phyloP scores from a whole-genome alignment of 2,329 filamentous ascomycete species.

The Monosporascus ibericus region DNA sequence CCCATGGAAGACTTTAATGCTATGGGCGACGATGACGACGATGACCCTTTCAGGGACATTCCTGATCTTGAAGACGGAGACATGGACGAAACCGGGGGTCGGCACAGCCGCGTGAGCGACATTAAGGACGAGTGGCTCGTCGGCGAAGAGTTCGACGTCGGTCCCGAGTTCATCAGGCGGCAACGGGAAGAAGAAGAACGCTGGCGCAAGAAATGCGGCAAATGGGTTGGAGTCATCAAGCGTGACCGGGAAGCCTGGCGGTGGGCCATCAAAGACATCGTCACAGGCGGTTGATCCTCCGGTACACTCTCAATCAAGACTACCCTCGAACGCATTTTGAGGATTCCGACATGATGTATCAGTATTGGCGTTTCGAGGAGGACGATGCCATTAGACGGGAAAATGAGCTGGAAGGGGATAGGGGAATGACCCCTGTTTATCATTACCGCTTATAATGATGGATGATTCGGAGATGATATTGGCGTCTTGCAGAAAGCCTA shows the following conservation, averaged over 20 bases:
- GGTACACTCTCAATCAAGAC: neutral
- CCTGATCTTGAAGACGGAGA: conserved; percentile 75
- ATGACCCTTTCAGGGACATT: conserved; percentile 92
- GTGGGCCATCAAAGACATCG: conserved; percentile 66
- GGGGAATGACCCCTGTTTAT: neutral
- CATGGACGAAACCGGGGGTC: conserved; percentile 41
- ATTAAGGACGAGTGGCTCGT: conserved; percentile 76
- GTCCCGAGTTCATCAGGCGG: conserved; percentile 83
- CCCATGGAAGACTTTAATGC: conserved; percentile 61
- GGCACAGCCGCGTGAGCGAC: conserved; percentile 50
- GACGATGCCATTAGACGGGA: neutral
- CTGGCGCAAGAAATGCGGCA: conserved; percentile 82
- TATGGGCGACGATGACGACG: conserved; percentile 72
- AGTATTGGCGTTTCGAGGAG: neutral
- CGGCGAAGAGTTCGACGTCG: conserved; percentile 95
- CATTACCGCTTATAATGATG: neutral
- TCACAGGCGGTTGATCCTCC: conserved; percentile 29
- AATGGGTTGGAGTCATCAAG: conserved; percentile 64
- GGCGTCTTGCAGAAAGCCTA: neutral
- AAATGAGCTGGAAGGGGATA: neutral
- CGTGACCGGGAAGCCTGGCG: conserved; percentile 61
- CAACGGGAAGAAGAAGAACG: conserved; percentile 88
- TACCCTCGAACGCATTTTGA: neutral
- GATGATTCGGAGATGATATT: neutral
- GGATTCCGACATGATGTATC: neutral